Percentiles rank a stretch among this genome's conserved stretches.
These are phyloP conservation scores for Chaetothyriales sp. DNA, from an alignment of 2,329 filamentous ascomycete species.

Conservation along the genomic window DNA sequence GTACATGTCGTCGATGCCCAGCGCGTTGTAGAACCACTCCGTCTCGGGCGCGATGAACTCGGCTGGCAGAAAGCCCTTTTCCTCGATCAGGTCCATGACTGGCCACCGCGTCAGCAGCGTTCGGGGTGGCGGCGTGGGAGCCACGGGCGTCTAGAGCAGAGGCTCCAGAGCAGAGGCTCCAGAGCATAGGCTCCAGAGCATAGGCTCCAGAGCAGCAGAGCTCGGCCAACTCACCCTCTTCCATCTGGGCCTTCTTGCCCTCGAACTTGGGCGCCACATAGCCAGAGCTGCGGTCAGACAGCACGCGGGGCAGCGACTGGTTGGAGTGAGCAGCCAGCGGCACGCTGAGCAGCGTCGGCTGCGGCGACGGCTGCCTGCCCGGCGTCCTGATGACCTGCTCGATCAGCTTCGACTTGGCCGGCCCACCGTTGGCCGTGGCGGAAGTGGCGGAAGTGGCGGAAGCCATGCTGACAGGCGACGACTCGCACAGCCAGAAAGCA, in stretches of 20 bases:
- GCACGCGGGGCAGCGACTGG: conserved; percentile 47
- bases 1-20: conserved; percentile 97
- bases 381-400: conserved; percentile 40
- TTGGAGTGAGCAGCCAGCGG: conserved; percentile 40
- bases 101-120: neutral
- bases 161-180: too few relatives aligned
- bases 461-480: conserved; percentile 10
- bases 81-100: conserved; percentile 70
- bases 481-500: too few relatives aligned
- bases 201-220: too few relatives aligned
- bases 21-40: conserved; percentile 92
- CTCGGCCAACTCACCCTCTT: conserved; percentile 55
- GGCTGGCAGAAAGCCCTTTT: conserved; percentile 73
- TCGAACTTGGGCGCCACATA: conserved; percentile 92
- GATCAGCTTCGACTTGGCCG: conserved; percentile 42
- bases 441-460: conserved; percentile 1
- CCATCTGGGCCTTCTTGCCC: conserved; percentile 85
- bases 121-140: too few relatives aligned
- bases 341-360: conserved; percentile 72
- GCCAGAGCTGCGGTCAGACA: conserved; percentile 80
- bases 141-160: too few relatives aligned
- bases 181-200: too few relatives aligned
- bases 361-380: conserved; percentile 63
- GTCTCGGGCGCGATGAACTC: conserved; percentile 75
- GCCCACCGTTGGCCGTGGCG: conserved; percentile 11